These are phyloP conservation scores for Chlorella vulgaris DNA, from an alignment of 139 green algal genomes.

Conservation along the genomic window DNA sequence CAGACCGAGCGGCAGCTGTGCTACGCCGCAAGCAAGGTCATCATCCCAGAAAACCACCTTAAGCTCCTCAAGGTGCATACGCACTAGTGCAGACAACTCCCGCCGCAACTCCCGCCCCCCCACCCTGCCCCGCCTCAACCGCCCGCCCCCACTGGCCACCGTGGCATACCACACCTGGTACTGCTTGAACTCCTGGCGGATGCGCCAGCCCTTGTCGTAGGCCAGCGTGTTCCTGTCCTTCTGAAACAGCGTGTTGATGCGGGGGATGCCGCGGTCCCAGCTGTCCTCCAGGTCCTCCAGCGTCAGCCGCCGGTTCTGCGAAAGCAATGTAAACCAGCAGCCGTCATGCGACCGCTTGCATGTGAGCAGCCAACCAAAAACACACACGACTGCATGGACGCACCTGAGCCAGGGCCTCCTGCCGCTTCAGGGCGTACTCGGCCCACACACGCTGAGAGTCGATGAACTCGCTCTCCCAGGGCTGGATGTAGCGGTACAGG, in stretches of 20 bases:
- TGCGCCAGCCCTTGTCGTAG: conserved; percentile 99
- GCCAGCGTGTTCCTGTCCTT: conserved; percentile 98
- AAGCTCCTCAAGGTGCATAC: too few relatives aligned
- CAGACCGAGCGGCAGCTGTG: too few relatives aligned
- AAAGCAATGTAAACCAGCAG: not conserved
- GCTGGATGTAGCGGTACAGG: conserved; percentile 97
- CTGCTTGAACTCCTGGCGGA: conserved; percentile 77
- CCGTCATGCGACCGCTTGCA: too few relatives aligned
- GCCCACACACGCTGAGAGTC: conserved; percentile 98
- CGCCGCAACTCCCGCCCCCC: too few relatives aligned
- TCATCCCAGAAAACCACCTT: too few relatives aligned
- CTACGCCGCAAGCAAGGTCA: too few relatives aligned
- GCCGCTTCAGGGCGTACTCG: conserved; percentile 99
- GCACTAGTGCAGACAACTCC: too few relatives aligned
- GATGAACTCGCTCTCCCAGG: conserved; percentile 98
- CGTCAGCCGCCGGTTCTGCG: conserved; percentile 79
- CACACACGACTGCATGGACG: not conserved
- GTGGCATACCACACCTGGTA: conserved; percentile 19
- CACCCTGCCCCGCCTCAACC: too few relatives aligned
- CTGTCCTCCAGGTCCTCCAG: conserved; percentile 95
- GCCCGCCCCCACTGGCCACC: too few relatives aligned
- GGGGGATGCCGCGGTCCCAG: conserved; percentile 98
- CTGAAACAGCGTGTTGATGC: conserved; percentile 99
- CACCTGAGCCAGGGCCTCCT: conserved; percentile 79
- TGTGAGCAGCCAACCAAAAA: too few relatives aligned